A percentile compares a stretch with the other conserved stretches of the same genome.
Evolutionary conservation across 306 rosid genomes (phyloP).

Genomic region (Urtica urens): DNA sequence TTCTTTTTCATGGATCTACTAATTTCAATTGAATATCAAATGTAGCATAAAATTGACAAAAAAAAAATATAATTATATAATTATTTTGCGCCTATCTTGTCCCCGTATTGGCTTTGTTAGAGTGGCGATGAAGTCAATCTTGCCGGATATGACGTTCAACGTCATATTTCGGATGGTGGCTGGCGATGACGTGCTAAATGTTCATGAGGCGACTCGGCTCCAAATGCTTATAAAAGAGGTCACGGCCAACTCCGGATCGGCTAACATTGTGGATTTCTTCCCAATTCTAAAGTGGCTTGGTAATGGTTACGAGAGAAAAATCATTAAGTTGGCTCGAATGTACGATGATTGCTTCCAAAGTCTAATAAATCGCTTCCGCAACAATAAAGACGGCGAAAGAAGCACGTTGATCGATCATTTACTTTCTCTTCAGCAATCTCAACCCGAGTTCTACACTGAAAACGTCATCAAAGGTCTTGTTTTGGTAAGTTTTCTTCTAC

Average conservation of each 20-base stretch:
- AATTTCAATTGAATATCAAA: too few species aligned
- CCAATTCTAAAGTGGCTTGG: conserved; percentile 11
- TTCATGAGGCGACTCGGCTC: conserved; percentile 30
- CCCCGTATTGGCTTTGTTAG: not conserved
- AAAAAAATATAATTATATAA: too few species aligned
- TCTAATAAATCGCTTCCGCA: not conserved
- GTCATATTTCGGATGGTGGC: conserved; percentile 13
- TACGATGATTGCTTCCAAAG: conserved; percentile 4
- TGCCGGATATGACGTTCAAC: conserved; percentile 6
- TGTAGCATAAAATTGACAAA: too few species aligned
- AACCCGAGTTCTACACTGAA: conserved; percentile 9
- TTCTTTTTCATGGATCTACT: too few species aligned
- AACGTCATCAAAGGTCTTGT: conserved; percentile 10
- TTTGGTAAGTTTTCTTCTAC: not conserved
- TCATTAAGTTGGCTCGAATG: conserved; percentile 3
- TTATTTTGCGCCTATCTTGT: too few species aligned
- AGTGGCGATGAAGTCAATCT: conserved; percentile 6
- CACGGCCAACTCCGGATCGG: too few species aligned
- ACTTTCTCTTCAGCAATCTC: conserved; percentile 2
- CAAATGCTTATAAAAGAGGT: conserved; percentile 21
- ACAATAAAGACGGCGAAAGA: not conserved
- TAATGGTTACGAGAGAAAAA: conserved; percentile 5
- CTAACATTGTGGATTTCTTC: conserved; percentile 13
- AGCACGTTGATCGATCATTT: conserved; percentile 7
- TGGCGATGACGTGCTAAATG: conserved; percentile 2